A percentile compares a stretch with the other conserved stretches of the same genome.
Evolutionary conservation across 2,329 filamentous ascomycete species (phyloP).

Genomic region (Penicillium sp.): DNA sequence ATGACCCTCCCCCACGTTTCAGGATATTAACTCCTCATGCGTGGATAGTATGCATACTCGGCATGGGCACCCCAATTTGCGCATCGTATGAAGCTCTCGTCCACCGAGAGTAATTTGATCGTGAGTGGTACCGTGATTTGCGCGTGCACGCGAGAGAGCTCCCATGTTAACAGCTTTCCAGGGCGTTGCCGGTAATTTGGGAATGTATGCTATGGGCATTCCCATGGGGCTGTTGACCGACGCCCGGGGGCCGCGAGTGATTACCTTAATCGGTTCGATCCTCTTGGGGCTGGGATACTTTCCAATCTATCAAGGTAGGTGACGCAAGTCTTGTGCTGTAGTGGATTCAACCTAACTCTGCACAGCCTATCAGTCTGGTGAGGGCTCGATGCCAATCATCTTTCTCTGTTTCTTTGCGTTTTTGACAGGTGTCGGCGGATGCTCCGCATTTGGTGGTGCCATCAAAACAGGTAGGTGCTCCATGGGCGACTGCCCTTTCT

Average conservation of each 20-base stretch:
- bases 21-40: slow-evolving; percentile 10
- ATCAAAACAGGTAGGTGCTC: slow-evolving; percentile 61
- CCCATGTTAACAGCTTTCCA: slow-evolving; percentile 31
- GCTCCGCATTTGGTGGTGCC: slow-evolving; percentile 80
- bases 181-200: slow-evolving; percentile 57
- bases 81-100: slow-evolving; percentile 73
- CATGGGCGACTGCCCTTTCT: background rate
- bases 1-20: background rate
- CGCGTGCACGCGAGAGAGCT: slow-evolving; percentile 1
- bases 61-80: slow-evolving; percentile 97
- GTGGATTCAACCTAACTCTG: background rate
- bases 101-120: slow-evolving; percentile 90
- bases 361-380: slow-evolving; percentile 64
- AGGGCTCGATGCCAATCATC: slow-evolving; percentile 50
- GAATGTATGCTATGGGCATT: slow-evolving; percentile 89
- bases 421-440: slow-evolving; percentile 80
- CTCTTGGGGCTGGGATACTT: slow-evolving; percentile 76
- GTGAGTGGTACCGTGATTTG: slow-evolving; percentile 43
- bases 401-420: slow-evolving; percentile 76
- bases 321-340: background rate
- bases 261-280: slow-evolving; percentile 68
- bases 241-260: slow-evolving; percentile 68
- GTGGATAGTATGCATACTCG: slow-evolving; percentile 83
- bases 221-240: slow-evolving; percentile 87
- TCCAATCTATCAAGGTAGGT: slow-evolving; percentile 60